phyloP scores from a whole-genome alignment of 331 rosid genomes.

The Stylosanthes scabra region DNA sequence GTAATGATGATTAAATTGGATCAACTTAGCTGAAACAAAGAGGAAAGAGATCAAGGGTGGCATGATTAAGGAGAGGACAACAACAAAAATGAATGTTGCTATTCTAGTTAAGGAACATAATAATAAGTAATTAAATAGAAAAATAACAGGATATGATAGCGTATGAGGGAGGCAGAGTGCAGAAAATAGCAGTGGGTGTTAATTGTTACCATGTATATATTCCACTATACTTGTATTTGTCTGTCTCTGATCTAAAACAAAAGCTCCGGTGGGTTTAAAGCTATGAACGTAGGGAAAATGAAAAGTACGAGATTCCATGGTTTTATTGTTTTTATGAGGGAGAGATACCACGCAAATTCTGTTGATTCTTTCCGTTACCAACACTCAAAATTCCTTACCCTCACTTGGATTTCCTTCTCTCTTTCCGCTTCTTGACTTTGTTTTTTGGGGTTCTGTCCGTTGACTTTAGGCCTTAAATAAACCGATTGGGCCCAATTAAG shows the following conservation, averaged over 20 bases:
- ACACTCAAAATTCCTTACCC: not conserved
- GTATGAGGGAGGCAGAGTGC: constrained; percentile 1
- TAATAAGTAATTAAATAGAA: not conserved
- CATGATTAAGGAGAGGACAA: constrained; percentile 18
- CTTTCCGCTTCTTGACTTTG: too few relatives aligned
- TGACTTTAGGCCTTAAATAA: too few relatives aligned
- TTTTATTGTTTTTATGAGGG: constrained; percentile 5
- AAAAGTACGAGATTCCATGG: not conserved
- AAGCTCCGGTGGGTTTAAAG: not conserved
- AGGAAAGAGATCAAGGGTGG: constrained; percentile 2
- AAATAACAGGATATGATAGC: constrained; percentile 1
- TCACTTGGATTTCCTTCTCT: too few relatives aligned
- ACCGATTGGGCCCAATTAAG: too few relatives aligned
- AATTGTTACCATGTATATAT: too few relatives aligned
- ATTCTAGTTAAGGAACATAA: not conserved
- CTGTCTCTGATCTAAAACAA: constrained; percentile 12
- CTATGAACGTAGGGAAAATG: constrained; percentile 3
- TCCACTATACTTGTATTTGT: not conserved
- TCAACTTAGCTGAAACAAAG: not conserved
- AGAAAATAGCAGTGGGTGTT: not conserved
- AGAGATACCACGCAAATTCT: constrained; percentile 1
- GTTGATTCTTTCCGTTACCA: not conserved
- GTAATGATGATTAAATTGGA: not conserved
- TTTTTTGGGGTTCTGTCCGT: too few relatives aligned
- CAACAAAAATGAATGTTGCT: not conserved